Evolutionary conservation across 2,329 filamentous ascomycete genomes (phyloP).

Genomic region (Didymosphaeria variabile): DNA sequence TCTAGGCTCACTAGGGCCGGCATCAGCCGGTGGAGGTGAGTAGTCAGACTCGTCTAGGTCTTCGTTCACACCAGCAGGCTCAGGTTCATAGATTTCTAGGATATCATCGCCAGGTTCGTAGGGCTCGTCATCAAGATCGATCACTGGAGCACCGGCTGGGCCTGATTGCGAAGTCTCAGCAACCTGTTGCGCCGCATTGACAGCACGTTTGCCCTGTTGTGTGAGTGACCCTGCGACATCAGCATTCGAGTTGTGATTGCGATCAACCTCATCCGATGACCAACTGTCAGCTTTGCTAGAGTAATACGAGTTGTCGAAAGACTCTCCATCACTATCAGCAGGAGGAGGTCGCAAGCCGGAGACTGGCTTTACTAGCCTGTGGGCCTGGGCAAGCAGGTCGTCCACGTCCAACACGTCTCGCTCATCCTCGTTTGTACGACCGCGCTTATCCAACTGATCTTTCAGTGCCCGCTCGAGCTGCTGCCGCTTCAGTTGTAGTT

Average conservation of each 20-base stretch:
- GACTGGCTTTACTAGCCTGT: slow-evolving; percentile 75
- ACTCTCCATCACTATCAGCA: slow-evolving; percentile 75
- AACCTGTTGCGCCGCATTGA: slow-evolving; percentile 26
- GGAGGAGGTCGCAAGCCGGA: slow-evolving; percentile 63
- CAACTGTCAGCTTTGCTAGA: slow-evolving; percentile 90
- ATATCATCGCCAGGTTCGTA: slow-evolving; percentile 52
- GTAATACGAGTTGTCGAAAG: slow-evolving; percentile 94
- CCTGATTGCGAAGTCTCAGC: slow-evolving; percentile 27
- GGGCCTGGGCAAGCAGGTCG: slow-evolving; percentile 63
- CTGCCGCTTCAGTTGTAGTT: slow-evolving; percentile 80
- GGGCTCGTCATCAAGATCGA: slow-evolving; percentile 49
- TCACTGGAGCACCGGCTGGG: slow-evolving; percentile 36
- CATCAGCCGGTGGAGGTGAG: slow-evolving; percentile 57
- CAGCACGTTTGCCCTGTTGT: slow-evolving; percentile 31
- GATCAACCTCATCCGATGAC: slow-evolving; percentile 59
- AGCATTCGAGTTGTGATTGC: slow-evolving; percentile 39
- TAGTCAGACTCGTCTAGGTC: slow-evolving; percentile 54
- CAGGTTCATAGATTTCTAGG: slow-evolving; percentile 48
- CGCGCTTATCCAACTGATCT: slow-evolving; percentile 75
- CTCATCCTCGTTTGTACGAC: slow-evolving; percentile 63
- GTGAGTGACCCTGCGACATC: slow-evolving; percentile 41
- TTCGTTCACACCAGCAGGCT: slow-evolving; percentile 36
- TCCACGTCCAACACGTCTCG: slow-evolving; percentile 54
- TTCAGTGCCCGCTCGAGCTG: slow-evolving; percentile 79
- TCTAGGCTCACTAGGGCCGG: slow-evolving; percentile 34